Evolutionary conservation across 176 grass and related monocot genomes (phyloP), one percentile per base, ranked within the genome.

Genomic region (Calamus simplicifolius): DNA sequence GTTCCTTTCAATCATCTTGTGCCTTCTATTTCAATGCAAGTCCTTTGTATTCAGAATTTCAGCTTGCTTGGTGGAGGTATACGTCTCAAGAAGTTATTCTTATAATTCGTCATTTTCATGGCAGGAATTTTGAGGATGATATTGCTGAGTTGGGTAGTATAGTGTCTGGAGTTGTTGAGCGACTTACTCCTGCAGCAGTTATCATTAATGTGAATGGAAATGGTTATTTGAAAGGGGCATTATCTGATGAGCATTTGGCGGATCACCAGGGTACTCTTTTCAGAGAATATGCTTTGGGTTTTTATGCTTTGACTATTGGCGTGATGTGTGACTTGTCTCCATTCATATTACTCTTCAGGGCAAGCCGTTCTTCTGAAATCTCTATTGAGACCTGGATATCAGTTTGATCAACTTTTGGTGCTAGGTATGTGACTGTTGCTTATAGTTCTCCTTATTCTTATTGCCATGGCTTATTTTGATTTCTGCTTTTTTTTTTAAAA

Each of bases 111-210:
- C 12, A 43, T 43, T 43, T 43, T 43, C 0, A 8, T 25, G 21
- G 15, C 50, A 90, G 86, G 64, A 63, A 62, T 82, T 61, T 56
- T 58, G 71, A 77, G 67, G 63, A 50, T 59, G 72, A 85, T 5
- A 66, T 63, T 27, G 50, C 78, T 48, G 88, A 82, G 67, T 25
- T 88, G 54, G 87, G 92, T 21, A 80, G 69, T 72, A 54, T 97
- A 75, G 84, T 97, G 35, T 80, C 75, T 80, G 87, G 86, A 77
- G 84, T 90, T 80, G 92, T 97, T 69, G 84, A 90, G 61, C 57
- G 79, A 61, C 62, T 97, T 74, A 97, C 86, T 77, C 69, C 87
- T 66, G 61, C 75, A 73, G 81, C 84, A 57, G 78, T 88, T 69
- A 75, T 91, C 57, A 78, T 97, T 19, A 82, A 72, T 70, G 69